A percentile compares a stretch with the other conserved stretches of the same genome.
These are phyloP conservation scores for Mucor racemosus DNA, from an alignment of 371 early-diverging fungal species.

Conservation along the genomic window DNA sequence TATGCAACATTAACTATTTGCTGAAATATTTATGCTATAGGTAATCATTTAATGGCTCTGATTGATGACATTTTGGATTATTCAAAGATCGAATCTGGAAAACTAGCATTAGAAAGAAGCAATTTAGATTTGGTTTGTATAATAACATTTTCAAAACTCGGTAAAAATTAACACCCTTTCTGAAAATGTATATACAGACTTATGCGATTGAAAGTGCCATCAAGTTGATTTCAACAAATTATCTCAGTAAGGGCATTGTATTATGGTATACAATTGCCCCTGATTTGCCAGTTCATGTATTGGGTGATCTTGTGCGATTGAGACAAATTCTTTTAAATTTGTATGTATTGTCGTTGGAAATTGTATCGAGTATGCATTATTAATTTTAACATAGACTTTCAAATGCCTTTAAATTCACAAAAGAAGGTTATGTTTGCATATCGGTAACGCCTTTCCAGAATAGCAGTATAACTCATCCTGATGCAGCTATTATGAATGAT, in stretches of 20 bases:
- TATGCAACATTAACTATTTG: neutral
- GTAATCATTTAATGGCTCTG: slow-evolving; percentile 20
- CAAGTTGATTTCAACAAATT: slow-evolving; percentile 20
- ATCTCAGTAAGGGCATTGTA: slow-evolving; percentile 44
- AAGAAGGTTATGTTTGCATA: slow-evolving; percentile 47
- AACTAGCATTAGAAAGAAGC: slow-evolving; percentile 39
- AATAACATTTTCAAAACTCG: neutral
- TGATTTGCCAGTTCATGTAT: slow-evolving; percentile 47
- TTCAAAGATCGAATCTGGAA: slow-evolving; percentile 57
- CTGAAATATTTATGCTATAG: slow-evolving; percentile 34
- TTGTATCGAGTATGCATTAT: neutral
- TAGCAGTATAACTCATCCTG: neutral
- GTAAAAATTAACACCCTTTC: neutral
- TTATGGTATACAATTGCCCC: slow-evolving; percentile 52
- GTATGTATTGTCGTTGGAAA: neutral
- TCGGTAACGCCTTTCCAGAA: slow-evolving; percentile 3
- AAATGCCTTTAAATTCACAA: slow-evolving; percentile 70
- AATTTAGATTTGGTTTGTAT: slow-evolving; percentile 21
- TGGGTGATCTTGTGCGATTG: slow-evolving; percentile 43
- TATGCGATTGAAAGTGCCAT: slow-evolving; percentile 30
- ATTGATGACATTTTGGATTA: slow-evolving; percentile 55
- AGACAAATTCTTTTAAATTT: slow-evolving; percentile 48
- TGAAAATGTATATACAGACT: neutral
- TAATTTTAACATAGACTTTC: slow-evolving; percentile 30
- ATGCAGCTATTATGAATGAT: neutral